Base-by-base conservation (phyloP, 176 grass and related monocot genomes). In the Oryza longistaminata region DNA sequence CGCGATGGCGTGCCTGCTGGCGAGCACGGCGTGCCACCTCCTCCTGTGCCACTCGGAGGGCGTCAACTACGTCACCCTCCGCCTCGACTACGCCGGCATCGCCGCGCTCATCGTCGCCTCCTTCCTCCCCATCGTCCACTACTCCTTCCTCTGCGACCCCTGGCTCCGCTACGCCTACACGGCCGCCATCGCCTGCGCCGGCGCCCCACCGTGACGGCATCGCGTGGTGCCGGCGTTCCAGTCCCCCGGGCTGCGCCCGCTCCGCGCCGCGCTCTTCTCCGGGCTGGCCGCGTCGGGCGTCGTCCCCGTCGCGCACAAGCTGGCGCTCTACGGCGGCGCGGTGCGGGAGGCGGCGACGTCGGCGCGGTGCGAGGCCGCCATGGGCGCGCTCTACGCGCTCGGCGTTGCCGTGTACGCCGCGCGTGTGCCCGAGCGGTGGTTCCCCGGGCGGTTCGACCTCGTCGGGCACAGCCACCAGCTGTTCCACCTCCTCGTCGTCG, bases 11-110 rank as follows among this genome's bases (percentile, higher is more conserved):
- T 98, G 95, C 91, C 93, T 98, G 9, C 87, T 95, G n/a, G 88
- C 76, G 39, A 98, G 95, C 89, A 93, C 80, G 79, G 67, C 49
- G 10, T 98, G 93, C 82, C 95, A 98, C 79, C 95, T 98, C 4
- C 52, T 98, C 9, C 48, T 87, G 3, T 98, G 95, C 79, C 95
- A 95, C 87, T 98, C 95, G 4, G 89, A 91, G 80, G 83, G 82
- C 61, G 73, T 77, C 14, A 82, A 82, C n/a, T 92, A 90, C 82
- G 31, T 98, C 37, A 91, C 92, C 33, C 91, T 95, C 3, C 87
- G 93, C 10, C 92, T 98, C 0, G 95, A 98, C 89, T 98, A 98
- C 82, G 89, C 91, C 53, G 95, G 95, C 85, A 98, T 98, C 70
- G 79, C 93, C 4, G 31, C 85, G 31, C 87, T 98, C 21, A 95